These are phyloP conservation scores for Saprolegnia diclina DNA, from an alignment of 352 stramenopile genomes.

Conservation along the genomic window DNA sequence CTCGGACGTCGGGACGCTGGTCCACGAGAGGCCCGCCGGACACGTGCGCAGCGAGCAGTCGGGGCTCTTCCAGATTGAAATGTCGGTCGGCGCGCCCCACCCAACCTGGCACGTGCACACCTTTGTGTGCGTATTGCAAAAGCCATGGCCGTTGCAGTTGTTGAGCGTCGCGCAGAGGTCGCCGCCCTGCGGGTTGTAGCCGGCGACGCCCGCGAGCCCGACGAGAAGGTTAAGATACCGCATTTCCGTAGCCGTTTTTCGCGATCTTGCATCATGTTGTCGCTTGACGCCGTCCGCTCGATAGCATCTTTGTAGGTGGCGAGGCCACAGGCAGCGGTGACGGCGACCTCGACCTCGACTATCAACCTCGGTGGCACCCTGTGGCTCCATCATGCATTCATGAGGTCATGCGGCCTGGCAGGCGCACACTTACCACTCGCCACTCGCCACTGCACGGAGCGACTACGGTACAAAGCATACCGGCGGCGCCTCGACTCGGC, in stretches of 20 bases:
- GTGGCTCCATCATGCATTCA: too few relatives aligned
- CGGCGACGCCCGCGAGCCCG: not conserved
- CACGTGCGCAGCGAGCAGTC: slow-evolving; percentile 78
- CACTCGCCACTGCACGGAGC: too few relatives aligned
- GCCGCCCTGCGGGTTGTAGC: slow-evolving; percentile 17
- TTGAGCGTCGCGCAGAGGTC: slow-evolving; percentile 37
- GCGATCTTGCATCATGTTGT: not conserved
- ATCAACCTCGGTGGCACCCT: too few relatives aligned
- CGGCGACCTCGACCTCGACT: too few relatives aligned
- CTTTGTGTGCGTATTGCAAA: slow-evolving; percentile 62
- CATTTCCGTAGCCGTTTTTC: not conserved
- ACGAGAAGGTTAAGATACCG: not conserved
- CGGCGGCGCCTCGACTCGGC: too few relatives aligned
- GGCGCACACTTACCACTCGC: too few relatives aligned
- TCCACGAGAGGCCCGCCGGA: slow-evolving; percentile 50
- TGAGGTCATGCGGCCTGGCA: too few relatives aligned
- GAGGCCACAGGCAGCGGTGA: too few relatives aligned
- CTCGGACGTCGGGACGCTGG: slow-evolving; percentile 36
- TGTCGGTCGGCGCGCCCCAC: slow-evolving; percentile 58
- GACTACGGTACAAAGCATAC: too few relatives aligned
- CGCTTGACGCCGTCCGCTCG: too few relatives aligned
- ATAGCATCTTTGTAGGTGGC: too few relatives aligned
- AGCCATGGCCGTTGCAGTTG: slow-evolving; percentile 79
- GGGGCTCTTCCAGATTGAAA: slow-evolving; percentile 62
- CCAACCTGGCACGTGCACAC: slow-evolving; percentile 54